Percentiles rank a stretch among this genome's conserved stretches.
These are phyloP conservation scores for Carallia brachiata DNA, from an alignment of 345 rosid species.

Conservation along the genomic window DNA sequence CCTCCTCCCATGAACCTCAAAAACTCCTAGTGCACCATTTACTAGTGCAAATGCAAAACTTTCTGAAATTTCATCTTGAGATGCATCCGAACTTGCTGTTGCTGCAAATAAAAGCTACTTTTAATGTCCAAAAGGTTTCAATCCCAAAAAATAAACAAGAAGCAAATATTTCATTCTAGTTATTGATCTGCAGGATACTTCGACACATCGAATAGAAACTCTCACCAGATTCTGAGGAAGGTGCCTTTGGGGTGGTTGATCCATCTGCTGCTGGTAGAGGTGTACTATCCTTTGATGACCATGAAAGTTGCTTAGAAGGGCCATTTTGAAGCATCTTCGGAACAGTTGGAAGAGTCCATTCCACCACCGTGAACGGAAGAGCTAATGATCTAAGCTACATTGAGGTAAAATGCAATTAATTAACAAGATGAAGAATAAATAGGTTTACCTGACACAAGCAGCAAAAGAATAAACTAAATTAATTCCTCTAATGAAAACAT, in stretches of 20 bases:
- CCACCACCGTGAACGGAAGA: constrained; percentile 98
- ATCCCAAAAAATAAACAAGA: background rate
- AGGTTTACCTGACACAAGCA: constrained; percentile 4
- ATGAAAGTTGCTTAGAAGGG: constrained; percentile 47
- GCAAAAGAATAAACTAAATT: background rate
- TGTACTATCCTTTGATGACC: constrained; percentile 35
- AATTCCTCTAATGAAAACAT: background rate
- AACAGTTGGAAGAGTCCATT: constrained; percentile 99
- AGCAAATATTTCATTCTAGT: background rate
- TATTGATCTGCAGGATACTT: constrained; percentile 10
- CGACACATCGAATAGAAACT: constrained; percentile 18
- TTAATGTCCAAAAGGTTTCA: constrained; percentile 13
- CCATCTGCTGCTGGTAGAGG: constrained; percentile 44
- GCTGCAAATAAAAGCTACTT: constrained; percentile 41
- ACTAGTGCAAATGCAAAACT: constrained; percentile 96
- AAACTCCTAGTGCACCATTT: constrained; percentile 99
- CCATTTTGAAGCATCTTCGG: constrained; percentile 68
- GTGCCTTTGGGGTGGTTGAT: constrained; percentile 40
- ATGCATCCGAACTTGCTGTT: constrained; percentile 47
- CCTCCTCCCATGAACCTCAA: constrained; percentile 95
- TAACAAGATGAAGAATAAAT: constrained; percentile 22
- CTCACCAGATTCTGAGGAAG: constrained; percentile 76
- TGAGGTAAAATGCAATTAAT: constrained; percentile 42
- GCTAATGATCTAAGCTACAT: constrained; percentile 99
- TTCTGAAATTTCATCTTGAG: constrained; percentile 74